These are phyloP conservation scores for Colletotrichum falcatum DNA, from an alignment of 2,329 filamentous ascomycete species.

Conservation along the genomic window DNA sequence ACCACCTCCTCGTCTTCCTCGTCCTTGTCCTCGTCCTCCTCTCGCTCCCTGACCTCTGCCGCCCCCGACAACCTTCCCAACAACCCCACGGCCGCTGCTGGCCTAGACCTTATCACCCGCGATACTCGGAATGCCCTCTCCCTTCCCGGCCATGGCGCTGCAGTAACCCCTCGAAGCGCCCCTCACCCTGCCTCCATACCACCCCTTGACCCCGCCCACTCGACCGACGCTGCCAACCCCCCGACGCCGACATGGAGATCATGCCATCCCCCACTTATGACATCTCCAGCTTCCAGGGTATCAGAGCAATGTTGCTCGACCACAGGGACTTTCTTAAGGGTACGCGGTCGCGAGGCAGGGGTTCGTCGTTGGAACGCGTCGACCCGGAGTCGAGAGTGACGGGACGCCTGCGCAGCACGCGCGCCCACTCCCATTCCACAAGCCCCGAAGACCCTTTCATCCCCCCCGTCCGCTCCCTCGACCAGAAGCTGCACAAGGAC, in stretches of 20 bases:
- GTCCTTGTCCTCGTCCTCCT: constrained; percentile 2
- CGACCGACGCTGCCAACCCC: constrained; percentile 11
- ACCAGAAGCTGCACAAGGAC: constrained; percentile 41
- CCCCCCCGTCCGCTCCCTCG: constrained; percentile 40
- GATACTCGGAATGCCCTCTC: constrained; percentile 50
- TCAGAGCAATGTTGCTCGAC: constrained; percentile 54
- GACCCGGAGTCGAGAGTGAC: constrained; percentile 49
- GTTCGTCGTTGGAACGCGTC: constrained; percentile 50
- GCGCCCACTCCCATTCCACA: constrained; percentile 43
- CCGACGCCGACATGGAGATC: constrained; percentile 46
- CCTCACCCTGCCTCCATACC: constrained; percentile 45
- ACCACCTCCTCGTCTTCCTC: too few species aligned
- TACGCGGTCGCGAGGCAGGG: constrained; percentile 43
- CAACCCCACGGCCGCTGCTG: constrained; percentile 44
- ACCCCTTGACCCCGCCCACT: constrained; percentile 46
- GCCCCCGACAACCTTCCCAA: constrained; percentile 17
- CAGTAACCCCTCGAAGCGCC: constrained; percentile 52
- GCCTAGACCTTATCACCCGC: constrained; percentile 34
- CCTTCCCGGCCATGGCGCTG: constrained; percentile 51
- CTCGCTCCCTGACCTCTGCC: constrained; percentile 27
- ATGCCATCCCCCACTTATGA: constrained; percentile 50
- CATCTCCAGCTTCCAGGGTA: constrained; percentile 48
- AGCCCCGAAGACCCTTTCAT: constrained; percentile 46
- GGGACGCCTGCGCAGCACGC: constrained; percentile 40
- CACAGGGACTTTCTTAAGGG: constrained; percentile 49